A percentile compares a stretch with the other conserved stretches of the same genome.
Conservation (phyloP, 1,284 basidiomycete species). For the Cryptococcus deneoformans region DNA sequence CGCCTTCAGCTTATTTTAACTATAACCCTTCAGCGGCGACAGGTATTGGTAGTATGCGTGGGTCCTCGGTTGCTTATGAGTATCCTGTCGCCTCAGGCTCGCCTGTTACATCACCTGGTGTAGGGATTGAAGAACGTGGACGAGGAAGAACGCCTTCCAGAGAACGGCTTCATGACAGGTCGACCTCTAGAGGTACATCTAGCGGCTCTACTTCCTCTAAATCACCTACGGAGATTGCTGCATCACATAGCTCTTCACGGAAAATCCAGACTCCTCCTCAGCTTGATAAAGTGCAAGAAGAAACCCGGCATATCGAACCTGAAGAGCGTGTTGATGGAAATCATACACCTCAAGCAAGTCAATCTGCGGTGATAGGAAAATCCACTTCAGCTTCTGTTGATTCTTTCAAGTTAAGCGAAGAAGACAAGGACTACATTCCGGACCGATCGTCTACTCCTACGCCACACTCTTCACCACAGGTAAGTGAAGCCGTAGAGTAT, state of each 20-base stretch:
- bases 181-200: constrained; percentile 32
- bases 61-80: constrained; percentile 14
- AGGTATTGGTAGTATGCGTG: constrained; percentile 47
- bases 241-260: not conserved
- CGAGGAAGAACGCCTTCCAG: constrained; percentile 30
- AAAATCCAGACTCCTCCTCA: constrained; percentile 14
- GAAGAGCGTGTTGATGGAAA: constrained; percentile 4
- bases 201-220: constrained; percentile 21
- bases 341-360: not conserved
- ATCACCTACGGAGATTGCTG: constrained; percentile 17
- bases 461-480: constrained; percentile 51
- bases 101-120: constrained; percentile 17
- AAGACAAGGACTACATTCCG: constrained; percentile 27
- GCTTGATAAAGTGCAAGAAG: constrained; percentile 29
- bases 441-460: constrained; percentile 47
- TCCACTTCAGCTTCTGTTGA: not conserved
- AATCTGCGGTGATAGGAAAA: not conserved
- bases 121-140: constrained; percentile 23
- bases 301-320: constrained; percentile 5
- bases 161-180: constrained; percentile 31
- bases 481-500: constrained; percentile 25
- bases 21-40: constrained; percentile 50
- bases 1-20: constrained; percentile 43
- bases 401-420: not conserved
- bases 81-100: constrained; percentile 22